phyloP scores from a whole-genome alignment of 352 stramenopile species.

The Phytophthora tubulina region DNA sequence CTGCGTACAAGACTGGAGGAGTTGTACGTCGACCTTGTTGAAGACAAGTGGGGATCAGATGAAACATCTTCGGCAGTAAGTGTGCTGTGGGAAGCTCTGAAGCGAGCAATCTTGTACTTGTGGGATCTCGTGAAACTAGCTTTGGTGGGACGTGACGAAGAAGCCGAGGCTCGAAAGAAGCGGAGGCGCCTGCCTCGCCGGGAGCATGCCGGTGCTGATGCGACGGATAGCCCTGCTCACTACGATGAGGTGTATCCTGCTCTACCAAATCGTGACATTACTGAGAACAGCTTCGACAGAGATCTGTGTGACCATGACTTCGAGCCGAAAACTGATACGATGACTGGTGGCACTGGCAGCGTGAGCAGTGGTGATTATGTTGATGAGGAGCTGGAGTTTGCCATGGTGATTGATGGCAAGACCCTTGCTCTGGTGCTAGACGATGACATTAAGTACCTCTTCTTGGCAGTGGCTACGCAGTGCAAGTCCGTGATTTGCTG shows the following conservation, averaged over 20 bases:
- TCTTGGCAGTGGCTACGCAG: constrained; percentile 87
- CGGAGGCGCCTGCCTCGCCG: constrained; percentile 61
- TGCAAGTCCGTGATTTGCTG: constrained; percentile 93
- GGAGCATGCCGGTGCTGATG: constrained; percentile 54
- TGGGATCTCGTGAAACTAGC: constrained; percentile 77
- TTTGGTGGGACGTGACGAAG: constrained; percentile 76
- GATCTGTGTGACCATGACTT: constrained; percentile 74
- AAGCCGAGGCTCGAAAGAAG: constrained; percentile 76
- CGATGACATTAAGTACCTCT: constrained; percentile 92
- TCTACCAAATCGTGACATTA: constrained; percentile 59
- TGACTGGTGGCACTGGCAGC: constrained; percentile 36
- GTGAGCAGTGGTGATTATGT: constrained; percentile 63
- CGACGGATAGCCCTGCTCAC: constrained; percentile 48
- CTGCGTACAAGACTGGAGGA: constrained; percentile 84
- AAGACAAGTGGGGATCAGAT: constrained; percentile 89
- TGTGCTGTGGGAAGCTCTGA: constrained; percentile 83
- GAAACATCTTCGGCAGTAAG: constrained; percentile 80
- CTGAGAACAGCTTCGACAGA: constrained; percentile 64
- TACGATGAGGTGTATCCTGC: constrained; percentile 83
- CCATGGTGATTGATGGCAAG: constrained; percentile 92
- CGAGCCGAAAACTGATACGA: constrained; percentile 65
- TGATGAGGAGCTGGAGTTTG: constrained; percentile 87
- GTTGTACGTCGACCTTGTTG: constrained; percentile 87
- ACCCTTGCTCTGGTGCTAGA: constrained; percentile 85
- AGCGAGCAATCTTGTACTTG: constrained; percentile 69